phyloP scores from a whole-genome alignment of 805 yeast genomes.

The Suhomyces sp. region DNA sequence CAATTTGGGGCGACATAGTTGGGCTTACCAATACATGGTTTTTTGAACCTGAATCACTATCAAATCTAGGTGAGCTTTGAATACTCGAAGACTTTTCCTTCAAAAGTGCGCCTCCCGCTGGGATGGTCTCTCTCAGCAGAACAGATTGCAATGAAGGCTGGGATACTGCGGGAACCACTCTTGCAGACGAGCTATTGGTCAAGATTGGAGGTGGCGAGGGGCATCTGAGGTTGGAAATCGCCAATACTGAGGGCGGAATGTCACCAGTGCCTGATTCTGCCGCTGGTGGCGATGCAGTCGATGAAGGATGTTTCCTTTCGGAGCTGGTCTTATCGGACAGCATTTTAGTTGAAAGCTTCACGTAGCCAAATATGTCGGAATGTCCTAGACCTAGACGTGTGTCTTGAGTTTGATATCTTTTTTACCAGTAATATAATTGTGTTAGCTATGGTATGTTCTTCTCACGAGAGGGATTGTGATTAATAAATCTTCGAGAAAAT shows the following conservation, averaged over 20 bases:
- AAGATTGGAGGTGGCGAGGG: conserved; percentile 76
- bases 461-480: neutral
- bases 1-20: neutral
- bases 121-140: conserved; percentile 28
- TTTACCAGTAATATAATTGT: neutral
- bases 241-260: conserved; percentile 51
- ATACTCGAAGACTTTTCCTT: conserved; percentile 17
- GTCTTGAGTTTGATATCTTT: neutral
- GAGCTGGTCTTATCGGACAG: neutral
- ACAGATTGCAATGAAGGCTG: conserved; percentile 1
- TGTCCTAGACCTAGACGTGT: neutral
- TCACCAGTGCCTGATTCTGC: conserved; percentile 6
- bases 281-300: neutral
- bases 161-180: neutral
- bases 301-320: neutral
- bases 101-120: conserved; percentile 47
- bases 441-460: neutral
- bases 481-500: neutral
- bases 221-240: conserved; percentile 56
- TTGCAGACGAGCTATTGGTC: conserved; percentile 17
- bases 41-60: neutral
- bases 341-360: neutral
- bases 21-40: neutral
- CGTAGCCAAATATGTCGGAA: neutral
- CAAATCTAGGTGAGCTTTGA: neutral